phyloP scores from a whole-genome alignment of 2,329 filamentous ascomycete genomes.

The Penicillium brevicompactum region DNA sequence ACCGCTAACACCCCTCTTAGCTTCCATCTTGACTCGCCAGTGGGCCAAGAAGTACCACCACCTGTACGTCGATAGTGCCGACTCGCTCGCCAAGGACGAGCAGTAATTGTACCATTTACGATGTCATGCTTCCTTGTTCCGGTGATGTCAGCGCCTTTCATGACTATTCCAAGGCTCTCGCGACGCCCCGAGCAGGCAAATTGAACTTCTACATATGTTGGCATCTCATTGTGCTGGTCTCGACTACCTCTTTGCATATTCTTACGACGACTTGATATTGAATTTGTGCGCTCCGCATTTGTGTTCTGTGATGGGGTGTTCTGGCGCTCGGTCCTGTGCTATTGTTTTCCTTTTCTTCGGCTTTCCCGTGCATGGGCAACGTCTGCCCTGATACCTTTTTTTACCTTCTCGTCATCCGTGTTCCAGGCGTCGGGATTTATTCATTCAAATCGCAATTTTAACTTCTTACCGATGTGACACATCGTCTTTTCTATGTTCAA shows the following conservation, averaged over 20 bases:
- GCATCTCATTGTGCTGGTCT: slow-evolving; percentile 46
- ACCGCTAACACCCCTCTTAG: slow-evolving; percentile 51
- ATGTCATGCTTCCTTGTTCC: slow-evolving; percentile 29
- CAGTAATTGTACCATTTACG: slow-evolving; percentile 30
- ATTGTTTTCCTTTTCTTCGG: slow-evolving; percentile 21
- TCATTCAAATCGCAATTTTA: slow-evolving; percentile 29
- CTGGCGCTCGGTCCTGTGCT: slow-evolving; percentile 31
- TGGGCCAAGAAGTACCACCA: slow-evolving; percentile 82
- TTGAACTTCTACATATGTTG: slow-evolving; percentile 40
- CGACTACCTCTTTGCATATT: slow-evolving; percentile 42
- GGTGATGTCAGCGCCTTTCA: slow-evolving; percentile 24
- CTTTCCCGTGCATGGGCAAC: slow-evolving; percentile 27
- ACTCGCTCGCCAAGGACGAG: slow-evolving; percentile 36
- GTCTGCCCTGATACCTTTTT: slow-evolving; percentile 34
- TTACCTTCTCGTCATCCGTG: slow-evolving; percentile 29
- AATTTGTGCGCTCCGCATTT: slow-evolving; percentile 39
- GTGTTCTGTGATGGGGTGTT: slow-evolving; percentile 35
- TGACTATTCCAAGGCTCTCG: slow-evolving; percentile 27
- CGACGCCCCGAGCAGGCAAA: slow-evolving; percentile 27
- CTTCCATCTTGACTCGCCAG: slow-evolving; percentile 84
- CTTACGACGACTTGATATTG: slow-evolving; percentile 39
- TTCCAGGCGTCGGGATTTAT: slow-evolving; percentile 32
- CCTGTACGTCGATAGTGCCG: slow-evolving; percentile 39
- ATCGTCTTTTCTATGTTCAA: not conserved
- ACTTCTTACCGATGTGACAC: slow-evolving; percentile 18